Conservation (phyloP, 2,329 filamentous ascomycete genomes). For the Thielaviopsis populi region DNA sequence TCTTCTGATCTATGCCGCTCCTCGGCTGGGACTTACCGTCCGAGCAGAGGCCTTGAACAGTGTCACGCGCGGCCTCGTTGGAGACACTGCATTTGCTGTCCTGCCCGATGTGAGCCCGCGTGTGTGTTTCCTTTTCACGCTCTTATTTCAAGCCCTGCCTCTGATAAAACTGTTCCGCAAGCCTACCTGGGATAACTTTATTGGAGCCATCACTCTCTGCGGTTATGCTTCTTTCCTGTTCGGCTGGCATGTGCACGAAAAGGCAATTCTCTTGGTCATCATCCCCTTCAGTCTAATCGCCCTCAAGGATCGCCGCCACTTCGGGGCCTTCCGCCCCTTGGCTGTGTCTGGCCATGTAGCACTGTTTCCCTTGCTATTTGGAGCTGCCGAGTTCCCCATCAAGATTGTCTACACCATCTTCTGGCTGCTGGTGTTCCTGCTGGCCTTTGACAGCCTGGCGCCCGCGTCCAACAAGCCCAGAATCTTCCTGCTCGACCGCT, state of each 20-base stretch:
- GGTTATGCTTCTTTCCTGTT: slow-evolving; percentile 95
- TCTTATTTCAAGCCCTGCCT: slow-evolving; percentile 66
- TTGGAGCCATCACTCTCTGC: slow-evolving; percentile 79
- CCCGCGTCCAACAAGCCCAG: slow-evolving; percentile 67
- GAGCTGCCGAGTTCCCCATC: slow-evolving; percentile 78
- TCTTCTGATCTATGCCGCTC: slow-evolving; percentile 70
- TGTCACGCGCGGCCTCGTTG: slow-evolving; percentile 82
- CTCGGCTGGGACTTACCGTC: slow-evolving; percentile 59
- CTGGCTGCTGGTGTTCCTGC: slow-evolving; percentile 77
- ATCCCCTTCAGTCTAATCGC: slow-evolving; percentile 90
- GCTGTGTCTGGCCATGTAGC: slow-evolving; percentile 91
- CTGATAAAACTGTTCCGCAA: slow-evolving; percentile 67
- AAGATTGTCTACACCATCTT: slow-evolving; percentile 87
- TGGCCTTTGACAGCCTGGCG: slow-evolving; percentile 74
- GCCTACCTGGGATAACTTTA: slow-evolving; percentile 77
- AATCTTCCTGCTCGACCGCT: slow-evolving; percentile 80
- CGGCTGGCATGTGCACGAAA: slow-evolving; percentile 97
- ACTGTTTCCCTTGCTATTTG: slow-evolving; percentile 86
- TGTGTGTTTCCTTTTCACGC: slow-evolving; percentile 66
- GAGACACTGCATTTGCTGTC: slow-evolving; percentile 86
- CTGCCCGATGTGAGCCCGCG: slow-evolving; percentile 72
- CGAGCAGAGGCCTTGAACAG: slow-evolving; percentile 65
- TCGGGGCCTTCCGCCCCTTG: slow-evolving; percentile 80
- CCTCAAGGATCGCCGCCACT: slow-evolving; percentile 74
- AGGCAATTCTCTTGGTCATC: slow-evolving; percentile 85